Base-by-base conservation (phyloP, 2,329 filamentous ascomycete genomes). In the Lasiodiplodia sp. region DNA sequence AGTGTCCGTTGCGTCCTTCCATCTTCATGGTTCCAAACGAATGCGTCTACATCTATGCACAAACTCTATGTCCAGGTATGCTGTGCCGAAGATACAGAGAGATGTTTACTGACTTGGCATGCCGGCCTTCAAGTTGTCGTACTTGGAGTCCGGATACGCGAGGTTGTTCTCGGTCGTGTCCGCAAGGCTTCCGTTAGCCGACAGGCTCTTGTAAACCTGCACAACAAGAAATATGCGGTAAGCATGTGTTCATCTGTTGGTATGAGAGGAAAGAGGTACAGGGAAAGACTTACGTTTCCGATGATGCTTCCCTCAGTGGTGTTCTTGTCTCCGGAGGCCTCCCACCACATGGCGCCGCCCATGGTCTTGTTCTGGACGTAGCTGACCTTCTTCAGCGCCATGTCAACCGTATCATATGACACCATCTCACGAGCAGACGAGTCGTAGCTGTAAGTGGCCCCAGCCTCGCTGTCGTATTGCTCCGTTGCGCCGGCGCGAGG, bases 291-390 rank as follows among this genome's bases (percentile, higher is more conserved):
- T 69, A 80, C 79, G 44, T 79, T 76, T 40, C 74, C 73, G 57
- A 85, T 93, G 75, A 97, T 77, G 73, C 92, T 95, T 0, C 85
- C 82, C 12, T 79, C 79, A 0, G 88, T 89, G 0, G 88, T 89
- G 3, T 80, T 77, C 76, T 89, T 90, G 77, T 97, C 95, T 0
- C 87, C 90, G 74, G 91, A 95, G 74, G 89, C 92, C 82, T 97
- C 94, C 92, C 92, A 96, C 93, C 93, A 98, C 94, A 98, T 97
- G 21, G 87, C 93, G n/a, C 95, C 95, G 1, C 94, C 94, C 0
- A 97, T 85, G 14, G 55, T 18, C 0, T 87, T 84, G 55, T 86
- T 82, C 28, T 86, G 78, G 75, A 97, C 87, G 77, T 89, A 97
- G 12, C 86, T 82, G 1, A 89, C 89, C 83, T 97, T 98, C 72